These are phyloP conservation scores for Serpula lacrymans DNA, from an alignment of 768 basidiomycete species.

Conservation along the genomic window DNA sequence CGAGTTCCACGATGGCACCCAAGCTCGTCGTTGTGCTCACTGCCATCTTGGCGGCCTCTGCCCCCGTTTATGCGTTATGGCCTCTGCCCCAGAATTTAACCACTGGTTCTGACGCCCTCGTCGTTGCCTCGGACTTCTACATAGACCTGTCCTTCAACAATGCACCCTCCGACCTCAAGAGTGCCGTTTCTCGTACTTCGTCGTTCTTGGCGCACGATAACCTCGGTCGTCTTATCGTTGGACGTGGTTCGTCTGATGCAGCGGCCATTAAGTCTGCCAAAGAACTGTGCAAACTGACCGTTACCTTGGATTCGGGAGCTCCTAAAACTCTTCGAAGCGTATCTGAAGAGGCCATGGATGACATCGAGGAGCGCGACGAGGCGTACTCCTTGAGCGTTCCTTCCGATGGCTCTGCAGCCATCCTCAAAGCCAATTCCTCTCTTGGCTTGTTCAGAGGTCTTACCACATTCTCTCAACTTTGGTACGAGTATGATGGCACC, in stretches of 20 bases:
- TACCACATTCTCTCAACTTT: slow-evolving; percentile 67
- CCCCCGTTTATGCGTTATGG: slow-evolving; percentile 22
- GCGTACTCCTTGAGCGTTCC: slow-evolving; percentile 58
- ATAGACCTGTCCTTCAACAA: slow-evolving; percentile 43
- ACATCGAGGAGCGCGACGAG: slow-evolving; percentile 53
- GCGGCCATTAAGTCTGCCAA: slow-evolving; percentile 35
- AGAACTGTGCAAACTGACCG: slow-evolving; percentile 38
- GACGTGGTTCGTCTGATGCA: slow-evolving; percentile 51
- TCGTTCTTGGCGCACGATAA: slow-evolving; percentile 46
- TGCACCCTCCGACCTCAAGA: slow-evolving; percentile 53
- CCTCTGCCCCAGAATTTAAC: slow-evolving; percentile 21
- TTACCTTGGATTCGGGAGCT: slow-evolving; percentile 34
- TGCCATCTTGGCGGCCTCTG: slow-evolving; percentile 2
- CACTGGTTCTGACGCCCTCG: slow-evolving; percentile 36
- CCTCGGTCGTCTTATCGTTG: slow-evolving; percentile 55
- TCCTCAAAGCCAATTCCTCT: slow-evolving; percentile 56
- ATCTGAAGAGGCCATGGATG: slow-evolving; percentile 47
- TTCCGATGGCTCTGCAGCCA: slow-evolving; percentile 48
- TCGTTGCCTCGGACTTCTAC: slow-evolving; percentile 48
- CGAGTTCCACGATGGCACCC: too few relatives aligned
- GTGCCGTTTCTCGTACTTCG: slow-evolving; percentile 52
- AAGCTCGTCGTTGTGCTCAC: slow-evolving; percentile 4
- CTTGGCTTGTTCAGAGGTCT: slow-evolving; percentile 69
- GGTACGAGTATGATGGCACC: slow-evolving; percentile 37
- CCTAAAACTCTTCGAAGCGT: slow-evolving; percentile 37